Evolutionary conservation across 202 grass and related monocot genomes (phyloP), one percentile per base, ranked within the genome.

Genomic region (Sporobolus alterniflorus): DNA sequence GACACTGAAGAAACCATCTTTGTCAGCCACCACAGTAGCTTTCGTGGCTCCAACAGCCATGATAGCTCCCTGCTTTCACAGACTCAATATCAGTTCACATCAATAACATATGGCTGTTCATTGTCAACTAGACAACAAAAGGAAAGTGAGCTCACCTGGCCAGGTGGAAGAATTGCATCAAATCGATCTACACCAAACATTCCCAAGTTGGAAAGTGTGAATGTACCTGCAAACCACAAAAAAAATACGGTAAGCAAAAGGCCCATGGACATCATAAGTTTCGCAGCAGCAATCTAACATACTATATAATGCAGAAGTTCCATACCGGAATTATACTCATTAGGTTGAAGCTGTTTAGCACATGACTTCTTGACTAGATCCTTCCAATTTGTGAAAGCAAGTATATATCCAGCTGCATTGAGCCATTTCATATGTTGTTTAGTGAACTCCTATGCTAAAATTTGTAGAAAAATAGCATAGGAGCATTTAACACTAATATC

Each of bases 21-120:
- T 83, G 56, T 89, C 91, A 82, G 97, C 73, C 31, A 85, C 78
- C n/a, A 96, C 93, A 43, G 93, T 88, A 70, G 93, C 85, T 79
- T 99, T 99, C 3, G 97, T 94, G 74, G 97, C 93, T 86, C 97
- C 97, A 81, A 94, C 97, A 62, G 93, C 93, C 97, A 99, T 99
- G 65, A 99, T 99, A 69, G 91, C 91, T 63, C 97, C 97, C 97
- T 99, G 81, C 22, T 76, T 34, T 57, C 64, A 84, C 71, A 76
- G 22, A 85, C 10, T 77, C 74, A 55, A 21, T 83, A 43, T 88
- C 34, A 80, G 25, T 55, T 30, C 16, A 42, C 7, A 18, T 36
- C 64, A 12, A 67, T 28, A 44, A 89, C 2, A 3, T 21, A 65
- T 12, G 25, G 84, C 30, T 6, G 73, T 21, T 34, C 47, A 7